These are phyloP conservation scores for Russula compacta DNA, from an alignment of 768 basidiomycete genomes.

Conservation along the genomic window DNA sequence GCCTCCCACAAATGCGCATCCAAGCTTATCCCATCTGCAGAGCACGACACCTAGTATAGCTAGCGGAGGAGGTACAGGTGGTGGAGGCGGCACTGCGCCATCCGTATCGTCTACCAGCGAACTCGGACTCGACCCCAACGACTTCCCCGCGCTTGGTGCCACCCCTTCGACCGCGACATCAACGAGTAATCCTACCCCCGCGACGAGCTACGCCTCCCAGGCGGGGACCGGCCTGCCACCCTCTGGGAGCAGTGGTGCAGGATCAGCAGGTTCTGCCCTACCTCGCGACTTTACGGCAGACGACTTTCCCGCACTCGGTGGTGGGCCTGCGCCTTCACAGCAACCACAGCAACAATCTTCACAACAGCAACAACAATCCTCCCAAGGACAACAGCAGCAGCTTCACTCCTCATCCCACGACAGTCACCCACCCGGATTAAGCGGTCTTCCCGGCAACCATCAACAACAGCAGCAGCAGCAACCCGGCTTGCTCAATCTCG, in stretches of 20 bases:
- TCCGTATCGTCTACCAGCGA: slow-evolving; percentile 62
- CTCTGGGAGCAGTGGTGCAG: slow-evolving; percentile 29
- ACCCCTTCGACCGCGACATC: slow-evolving; percentile 38
- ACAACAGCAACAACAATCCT: slow-evolving; percentile 23
- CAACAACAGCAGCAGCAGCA: slow-evolving; percentile 49
- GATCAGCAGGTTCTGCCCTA: slow-evolving; percentile 30
- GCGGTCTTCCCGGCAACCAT: slow-evolving; percentile 46
- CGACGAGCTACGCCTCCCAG: slow-evolving; percentile 77
- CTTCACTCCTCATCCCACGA: slow-evolving; percentile 28
- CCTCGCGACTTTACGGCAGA: slow-evolving; percentile 73
- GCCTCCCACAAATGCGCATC: slow-evolving; percentile 42
- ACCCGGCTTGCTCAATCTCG: slow-evolving; percentile 60
- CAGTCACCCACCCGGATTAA: slow-evolving; percentile 66
- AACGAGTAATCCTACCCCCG: slow-evolving; percentile 27
- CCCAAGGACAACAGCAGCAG: slow-evolving; percentile 21
- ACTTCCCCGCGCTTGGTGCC: slow-evolving; percentile 77
- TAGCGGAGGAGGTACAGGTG: not conserved
- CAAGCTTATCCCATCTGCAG: slow-evolving; percentile 47
- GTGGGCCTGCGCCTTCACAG: slow-evolving; percentile 41
- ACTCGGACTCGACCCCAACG: slow-evolving; percentile 75
- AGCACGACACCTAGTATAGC: slow-evolving; percentile 33
- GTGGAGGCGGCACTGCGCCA: slow-evolving; percentile 37
- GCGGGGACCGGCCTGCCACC: slow-evolving; percentile 57
- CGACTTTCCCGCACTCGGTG: slow-evolving; percentile 83
- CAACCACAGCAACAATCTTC: slow-evolving; percentile 27